A percentile compares a stretch with the other conserved stretches of the same genome.
Conservation (phyloP, 1,284 basidiomycete genomes). For the Naganishia sp. region DNA sequence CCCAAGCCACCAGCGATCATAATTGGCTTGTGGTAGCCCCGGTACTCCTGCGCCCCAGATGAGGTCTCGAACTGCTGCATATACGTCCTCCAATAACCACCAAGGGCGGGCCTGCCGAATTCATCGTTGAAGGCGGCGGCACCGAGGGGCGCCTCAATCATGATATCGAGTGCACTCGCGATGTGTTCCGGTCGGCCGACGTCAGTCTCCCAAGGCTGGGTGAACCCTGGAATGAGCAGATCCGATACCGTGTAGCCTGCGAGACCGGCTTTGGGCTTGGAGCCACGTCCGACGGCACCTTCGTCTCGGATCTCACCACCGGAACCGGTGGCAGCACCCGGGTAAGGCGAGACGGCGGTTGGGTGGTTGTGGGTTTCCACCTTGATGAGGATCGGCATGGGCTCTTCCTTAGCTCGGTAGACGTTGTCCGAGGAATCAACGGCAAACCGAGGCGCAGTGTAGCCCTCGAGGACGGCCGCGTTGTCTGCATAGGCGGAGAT, state of each 20-base stretch:
- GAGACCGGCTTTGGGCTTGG: conserved; percentile 94
- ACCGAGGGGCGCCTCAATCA: conserved; percentile 93
- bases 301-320: conserved; percentile 98
- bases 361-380: conserved; percentile 99
- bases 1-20: conserved; percentile 98
- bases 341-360: conserved; percentile 96
- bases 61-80: conserved; percentile 64
- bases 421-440: conserved; percentile 53
- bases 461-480: conserved; percentile 88
- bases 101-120: conserved; percentile 85
- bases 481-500: conserved; percentile 99
- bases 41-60: conserved; percentile 62
- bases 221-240: conserved; percentile 81
- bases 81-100: conserved; percentile 82
- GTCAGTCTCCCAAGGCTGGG: conserved; percentile 85
- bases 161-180: conserved; percentile 91
- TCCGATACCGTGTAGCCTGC: conserved; percentile 95
- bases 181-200: conserved; percentile 90
- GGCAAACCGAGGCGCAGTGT: conserved; percentile 78
- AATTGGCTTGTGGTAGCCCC: conserved; percentile 99
- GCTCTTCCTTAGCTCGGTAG: conserved; percentile 65
- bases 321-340: conserved; percentile 95
- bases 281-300: conserved; percentile 91
- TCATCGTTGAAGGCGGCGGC: conserved; percentile 98
- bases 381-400: conserved; percentile 92